These are phyloP conservation scores for Hyphopichia khmerensis DNA, from an alignment of 1,139 yeast species.

Conservation along the genomic window DNA sequence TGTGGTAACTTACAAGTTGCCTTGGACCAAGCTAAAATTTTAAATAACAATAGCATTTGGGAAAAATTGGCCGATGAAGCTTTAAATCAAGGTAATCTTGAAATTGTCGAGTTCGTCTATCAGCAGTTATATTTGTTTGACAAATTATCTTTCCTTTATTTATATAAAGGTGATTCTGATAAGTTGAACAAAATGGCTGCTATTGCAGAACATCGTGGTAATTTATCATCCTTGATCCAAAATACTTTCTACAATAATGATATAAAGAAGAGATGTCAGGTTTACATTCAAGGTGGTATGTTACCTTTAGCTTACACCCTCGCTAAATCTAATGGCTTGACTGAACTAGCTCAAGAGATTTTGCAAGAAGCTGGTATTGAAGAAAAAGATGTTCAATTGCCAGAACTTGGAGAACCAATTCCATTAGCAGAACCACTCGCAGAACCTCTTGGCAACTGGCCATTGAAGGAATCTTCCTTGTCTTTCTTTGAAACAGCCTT, in stretches of 20 bases:
- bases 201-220: constrained; percentile 89
- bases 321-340: constrained; percentile 84
- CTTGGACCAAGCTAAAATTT: constrained; percentile 79
- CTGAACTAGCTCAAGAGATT: constrained; percentile 69
- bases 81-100: constrained; percentile 81
- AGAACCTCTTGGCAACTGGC: constrained; percentile 69
- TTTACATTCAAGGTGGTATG: constrained; percentile 77
- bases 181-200: constrained; percentile 81
- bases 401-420: constrained; percentile 47
- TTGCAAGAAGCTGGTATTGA: constrained; percentile 67
- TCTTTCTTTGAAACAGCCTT: constrained; percentile 87
- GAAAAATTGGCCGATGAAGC: constrained; percentile 84
- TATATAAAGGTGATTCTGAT: constrained; percentile 74
- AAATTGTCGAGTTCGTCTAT: constrained; percentile 81
- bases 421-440: constrained; percentile 47
- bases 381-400: constrained; percentile 66
- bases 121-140: constrained; percentile 88
- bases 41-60: constrained; percentile 74
- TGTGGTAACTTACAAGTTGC: constrained; percentile 89
- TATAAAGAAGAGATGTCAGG: constrained; percentile 70
- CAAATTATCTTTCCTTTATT: constrained; percentile 83
- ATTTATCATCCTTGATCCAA: constrained; percentile 75
- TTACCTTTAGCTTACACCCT: constrained; percentile 89
- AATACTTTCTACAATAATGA: constrained; percentile 80
- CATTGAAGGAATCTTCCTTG: constrained; percentile 67